A percentile compares a stretch with the other conserved stretches of the same genome.
Evolutionary conservation across 1,284 basidiomycete genomes (phyloP).

Genomic region (Rugosomyces carneus): DNA sequence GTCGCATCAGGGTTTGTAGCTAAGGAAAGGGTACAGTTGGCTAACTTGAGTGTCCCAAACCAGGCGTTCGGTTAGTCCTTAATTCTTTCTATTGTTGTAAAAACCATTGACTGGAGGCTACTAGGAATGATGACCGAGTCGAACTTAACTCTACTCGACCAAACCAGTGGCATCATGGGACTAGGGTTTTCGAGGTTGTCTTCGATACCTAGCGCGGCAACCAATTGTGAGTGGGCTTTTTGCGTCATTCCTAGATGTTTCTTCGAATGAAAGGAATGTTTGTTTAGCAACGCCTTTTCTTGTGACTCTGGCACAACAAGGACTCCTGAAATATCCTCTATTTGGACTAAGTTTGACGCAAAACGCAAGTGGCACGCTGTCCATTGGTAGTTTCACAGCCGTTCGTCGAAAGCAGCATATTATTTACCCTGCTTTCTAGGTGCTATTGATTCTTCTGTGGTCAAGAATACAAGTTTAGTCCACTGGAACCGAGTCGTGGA

Average conservation of each 20-base stretch:
- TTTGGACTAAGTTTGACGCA: conserved; percentile 63
- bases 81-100: background rate
- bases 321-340: conserved; percentile 63
- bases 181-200: conserved; percentile 72
- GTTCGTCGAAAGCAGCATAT: background rate
- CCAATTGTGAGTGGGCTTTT: conserved; percentile 41
- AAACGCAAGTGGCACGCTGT: conserved; percentile 53
- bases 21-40: conserved; percentile 50
- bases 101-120: background rate
- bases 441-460: conserved; percentile 64
- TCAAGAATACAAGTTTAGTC: conserved; percentile 51
- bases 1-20: conserved; percentile 66
- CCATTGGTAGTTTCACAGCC: conserved; percentile 44
- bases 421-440: conserved; percentile 31
- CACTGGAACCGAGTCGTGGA: conserved; percentile 70
- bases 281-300: conserved; percentile 60
- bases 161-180: conserved; percentile 66
- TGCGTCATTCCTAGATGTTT: background rate
- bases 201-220: conserved; percentile 39
- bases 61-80: conserved; percentile 59
- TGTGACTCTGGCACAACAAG: conserved; percentile 51
- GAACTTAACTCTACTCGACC: conserved; percentile 54
- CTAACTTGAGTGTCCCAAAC: conserved; percentile 49
- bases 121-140: conserved; percentile 50
- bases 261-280: background rate